Base-by-base conservation (phyloP, 2,329 filamentous ascomycete genomes). In the Aspergillus floridensis region DNA sequence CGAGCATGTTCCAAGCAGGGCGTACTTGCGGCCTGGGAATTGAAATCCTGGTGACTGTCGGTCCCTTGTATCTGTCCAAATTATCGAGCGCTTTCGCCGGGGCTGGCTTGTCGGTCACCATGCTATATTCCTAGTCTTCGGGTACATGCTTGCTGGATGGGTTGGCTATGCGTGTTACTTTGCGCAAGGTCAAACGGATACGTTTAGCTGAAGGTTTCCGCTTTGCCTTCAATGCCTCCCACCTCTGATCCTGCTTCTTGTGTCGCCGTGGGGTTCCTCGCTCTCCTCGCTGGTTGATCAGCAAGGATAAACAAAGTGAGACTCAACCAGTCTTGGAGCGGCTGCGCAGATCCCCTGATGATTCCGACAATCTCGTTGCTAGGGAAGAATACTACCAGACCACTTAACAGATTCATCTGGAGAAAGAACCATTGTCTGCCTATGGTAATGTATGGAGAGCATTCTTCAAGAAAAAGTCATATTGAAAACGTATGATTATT, bases 401-500 rank as follows among this genome's bases (percentile, higher is more conserved):
- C 6, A 75, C 77, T 57, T 75, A 81, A 63, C 80, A 82, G 62
- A 73, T 81, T 12, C 69, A 68, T 7, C 72, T 81, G 0, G 79
- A 81, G 59, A 72, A 74, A 0, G 70, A 74, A 57, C 78, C 77
- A 62, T 70, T 82, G 24, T 69, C 74, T 29, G 67, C 68, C 0
- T 73, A 76, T 7, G 76, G 77, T n/a, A 76, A 67, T 1, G 74
- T 77, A 0, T 81, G 79, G 79, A 76, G 68, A 41, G 80, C 80
- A 0, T 73, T 81, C 0, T n/a, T 80, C 22, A 77, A 75, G 65
- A 81, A 79, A 66, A 76, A 74, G 59, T 79, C 79, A 8, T 81
- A 82, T 61, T 72, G 81, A 19, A 83, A 81, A 70, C 72, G 81
- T 0, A 81, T 83, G 79, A 72, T 77, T 1, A 80, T 83, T 47